Conservation (phyloP, 148 eudicot species). For the Limonium bicolor region DNA sequence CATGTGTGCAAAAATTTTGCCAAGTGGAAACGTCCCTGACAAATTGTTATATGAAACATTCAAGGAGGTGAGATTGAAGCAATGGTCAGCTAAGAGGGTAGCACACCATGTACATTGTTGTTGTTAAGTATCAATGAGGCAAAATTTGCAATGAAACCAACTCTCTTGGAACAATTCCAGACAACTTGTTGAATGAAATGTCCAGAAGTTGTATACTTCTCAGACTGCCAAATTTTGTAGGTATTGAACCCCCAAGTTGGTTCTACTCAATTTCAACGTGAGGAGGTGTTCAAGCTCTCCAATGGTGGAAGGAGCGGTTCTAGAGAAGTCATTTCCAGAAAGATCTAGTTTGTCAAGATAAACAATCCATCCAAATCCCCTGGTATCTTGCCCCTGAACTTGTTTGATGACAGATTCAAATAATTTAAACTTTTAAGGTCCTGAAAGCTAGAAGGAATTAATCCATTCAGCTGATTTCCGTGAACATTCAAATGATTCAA, state of each 20-base stretch:
- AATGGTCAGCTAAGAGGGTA: constrained; percentile 38
- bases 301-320: constrained; percentile 36
- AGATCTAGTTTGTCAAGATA: constrained; percentile 59
- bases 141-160: constrained; percentile 44
- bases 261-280: constrained; percentile 42
- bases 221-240: constrained; percentile 39
- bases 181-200: constrained; percentile 31
- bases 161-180: constrained; percentile 34
- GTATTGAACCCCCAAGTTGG: constrained; percentile 29
- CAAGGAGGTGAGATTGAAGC: constrained; percentile 35
- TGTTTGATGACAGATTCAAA: constrained; percentile 50
- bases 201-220: constrained; percentile 44
- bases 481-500: constrained; percentile 57
- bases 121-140: constrained; percentile 37
- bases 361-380: constrained; percentile 32
- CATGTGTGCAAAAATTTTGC: constrained; percentile 37
- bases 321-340: constrained; percentile 36
- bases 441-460: constrained; percentile 36
- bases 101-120: constrained; percentile 30
- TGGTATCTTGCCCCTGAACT: constrained; percentile 36
- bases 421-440: constrained; percentile 50
- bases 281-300: constrained; percentile 63
- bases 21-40: constrained; percentile 30
- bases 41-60: constrained; percentile 51
- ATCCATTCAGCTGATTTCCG: constrained; percentile 42